phyloP scores from a whole-genome alignment of 495 filamentous ascomycete genomes.

The Aspergillus cavernicola region DNA sequence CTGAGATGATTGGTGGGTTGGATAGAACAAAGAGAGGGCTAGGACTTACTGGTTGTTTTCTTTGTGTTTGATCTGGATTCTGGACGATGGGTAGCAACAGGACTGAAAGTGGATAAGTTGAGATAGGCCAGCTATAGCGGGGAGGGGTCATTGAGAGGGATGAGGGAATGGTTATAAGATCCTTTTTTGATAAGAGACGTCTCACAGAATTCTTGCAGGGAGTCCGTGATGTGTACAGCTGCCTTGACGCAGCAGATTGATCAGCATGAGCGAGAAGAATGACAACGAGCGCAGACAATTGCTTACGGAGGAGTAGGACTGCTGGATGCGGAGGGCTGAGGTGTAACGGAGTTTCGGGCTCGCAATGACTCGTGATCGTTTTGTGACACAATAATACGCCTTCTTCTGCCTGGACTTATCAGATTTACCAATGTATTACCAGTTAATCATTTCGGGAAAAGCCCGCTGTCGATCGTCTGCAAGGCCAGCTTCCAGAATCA shows the following conservation, averaged over 20 bases:
- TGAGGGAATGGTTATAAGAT: slow-evolving; percentile 2
- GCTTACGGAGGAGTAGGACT: background rate
- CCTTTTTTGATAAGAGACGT: background rate
- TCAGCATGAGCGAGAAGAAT: background rate
- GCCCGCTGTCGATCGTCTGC: background rate
- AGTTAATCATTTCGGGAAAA: too few relatives aligned
- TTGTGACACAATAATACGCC: background rate
- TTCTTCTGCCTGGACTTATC: background rate
- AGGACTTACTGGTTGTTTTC: slow-evolving; percentile 10
- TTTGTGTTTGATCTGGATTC: slow-evolving; percentile 4
- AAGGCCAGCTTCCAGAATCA: background rate
- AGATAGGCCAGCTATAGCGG: background rate
- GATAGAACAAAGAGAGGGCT: slow-evolving; percentile 1
- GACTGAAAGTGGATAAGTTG: slow-evolving; percentile 3
- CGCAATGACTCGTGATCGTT: background rate
- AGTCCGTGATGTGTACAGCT: background rate
- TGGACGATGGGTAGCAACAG: slow-evolving; percentile 4
- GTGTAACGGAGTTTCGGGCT: background rate
- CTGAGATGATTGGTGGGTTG: slow-evolving; percentile 2
- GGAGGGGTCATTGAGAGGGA: background rate
- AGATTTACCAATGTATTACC: background rate
- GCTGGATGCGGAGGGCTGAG: background rate
- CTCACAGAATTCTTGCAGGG: background rate
- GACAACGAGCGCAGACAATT: background rate
- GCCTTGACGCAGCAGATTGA: background rate